Conservation (phyloP, 441 rosid genomes). For the Gossypium trilobum region DNA sequence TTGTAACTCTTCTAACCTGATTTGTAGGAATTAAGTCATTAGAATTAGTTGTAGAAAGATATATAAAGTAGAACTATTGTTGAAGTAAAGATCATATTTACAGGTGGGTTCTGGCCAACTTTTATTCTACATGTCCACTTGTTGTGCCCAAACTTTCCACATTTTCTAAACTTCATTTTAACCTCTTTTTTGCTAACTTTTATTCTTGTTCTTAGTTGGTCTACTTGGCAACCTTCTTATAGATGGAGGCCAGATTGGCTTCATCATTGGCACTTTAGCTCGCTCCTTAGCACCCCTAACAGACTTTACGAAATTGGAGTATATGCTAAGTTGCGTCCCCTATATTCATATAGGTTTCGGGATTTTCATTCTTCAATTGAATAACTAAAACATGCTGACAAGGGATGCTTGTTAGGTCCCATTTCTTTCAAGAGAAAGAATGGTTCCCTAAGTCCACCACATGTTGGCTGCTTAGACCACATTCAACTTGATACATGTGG, state of each 20-base stretch:
- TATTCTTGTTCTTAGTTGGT: background rate
- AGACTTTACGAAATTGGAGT: background rate
- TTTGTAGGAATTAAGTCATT: background rate
- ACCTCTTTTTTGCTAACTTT: background rate
- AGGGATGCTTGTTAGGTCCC: background rate
- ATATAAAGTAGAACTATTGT: background rate
- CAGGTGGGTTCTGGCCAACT: background rate
- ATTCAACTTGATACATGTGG: no score
- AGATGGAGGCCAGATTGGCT: background rate
- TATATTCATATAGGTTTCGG: background rate
- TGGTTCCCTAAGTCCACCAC: background rate
- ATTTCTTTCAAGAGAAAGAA: background rate
- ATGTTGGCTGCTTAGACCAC: background rate
- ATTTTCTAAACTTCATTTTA: background rate
- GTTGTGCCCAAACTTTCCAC: background rate
- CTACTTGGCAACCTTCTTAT: background rate
- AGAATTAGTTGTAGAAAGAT: background rate
- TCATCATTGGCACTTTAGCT: background rate
- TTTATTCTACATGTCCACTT: background rate
- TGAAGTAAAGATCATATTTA: background rate
- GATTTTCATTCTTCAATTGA: background rate
- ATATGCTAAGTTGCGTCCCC: background rate
- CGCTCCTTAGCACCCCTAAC: background rate
- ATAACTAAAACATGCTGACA: background rate
- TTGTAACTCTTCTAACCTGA: background rate